Percentiles rank a stretch among this genome's conserved stretches.
Conservation (phyloP, 176 grass and related monocot genomes). For the Hyparrhenia diplandra region DNA sequence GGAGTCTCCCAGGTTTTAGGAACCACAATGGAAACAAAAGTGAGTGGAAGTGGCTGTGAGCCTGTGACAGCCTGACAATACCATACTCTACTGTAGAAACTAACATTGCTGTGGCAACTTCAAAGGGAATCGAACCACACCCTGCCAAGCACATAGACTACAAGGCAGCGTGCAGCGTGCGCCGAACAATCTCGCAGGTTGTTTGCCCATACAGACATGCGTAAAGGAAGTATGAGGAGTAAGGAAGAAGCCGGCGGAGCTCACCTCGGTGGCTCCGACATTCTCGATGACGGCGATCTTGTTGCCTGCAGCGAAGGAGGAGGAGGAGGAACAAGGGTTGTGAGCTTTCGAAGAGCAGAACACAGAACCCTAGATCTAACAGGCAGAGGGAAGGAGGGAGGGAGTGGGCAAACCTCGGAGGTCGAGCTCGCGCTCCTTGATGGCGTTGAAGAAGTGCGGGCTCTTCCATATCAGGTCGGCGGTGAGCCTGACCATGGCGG, state of each 20-base stretch:
- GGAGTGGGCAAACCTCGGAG: constrained; percentile 49
- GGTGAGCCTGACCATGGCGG: constrained; percentile 80
- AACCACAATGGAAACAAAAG: neutral
- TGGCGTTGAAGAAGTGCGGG: constrained; percentile 96
- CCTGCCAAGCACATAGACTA: neutral
- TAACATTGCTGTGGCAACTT: neutral
- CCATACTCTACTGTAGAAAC: neutral
- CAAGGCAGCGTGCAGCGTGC: neutral
- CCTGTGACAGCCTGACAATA: neutral
- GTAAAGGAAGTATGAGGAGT: neutral
- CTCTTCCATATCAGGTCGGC: constrained; percentile 99
- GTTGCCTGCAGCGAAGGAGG: constrained; percentile 47
- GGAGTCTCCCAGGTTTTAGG: accelerated
- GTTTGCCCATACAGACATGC: neutral
- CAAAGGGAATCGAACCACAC: neutral
- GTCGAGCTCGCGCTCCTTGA: constrained; percentile 91
- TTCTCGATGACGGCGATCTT: constrained; percentile 96
- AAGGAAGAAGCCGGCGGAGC: neutral
- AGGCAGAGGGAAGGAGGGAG: neutral
- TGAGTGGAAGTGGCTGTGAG: neutral
- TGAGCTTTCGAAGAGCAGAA: neutral
- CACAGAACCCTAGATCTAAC: constrained; percentile 33
- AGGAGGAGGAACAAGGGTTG: neutral
- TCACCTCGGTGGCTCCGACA: constrained; percentile 88
- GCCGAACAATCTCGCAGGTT: neutral